A percentile compares a stretch with the other conserved stretches of the same genome.
phyloP scores from a whole-genome alignment of 2,329 filamentous ascomycete genomes.

The Neocucurbitaria cava region DNA sequence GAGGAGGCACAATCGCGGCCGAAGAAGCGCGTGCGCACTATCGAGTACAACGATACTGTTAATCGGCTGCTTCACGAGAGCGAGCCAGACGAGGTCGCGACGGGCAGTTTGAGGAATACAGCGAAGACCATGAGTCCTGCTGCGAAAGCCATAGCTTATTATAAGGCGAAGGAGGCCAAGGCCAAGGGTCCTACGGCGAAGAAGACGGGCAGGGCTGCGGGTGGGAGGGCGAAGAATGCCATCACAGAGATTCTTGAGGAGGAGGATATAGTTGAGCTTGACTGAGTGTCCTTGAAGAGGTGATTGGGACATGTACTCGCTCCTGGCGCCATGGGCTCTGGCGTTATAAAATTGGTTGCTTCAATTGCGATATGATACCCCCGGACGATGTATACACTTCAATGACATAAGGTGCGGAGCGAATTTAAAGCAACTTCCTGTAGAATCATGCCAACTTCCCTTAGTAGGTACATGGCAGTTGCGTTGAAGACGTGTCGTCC shows the following conservation, averaged over 20 bases:
- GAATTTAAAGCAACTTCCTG: not conserved
- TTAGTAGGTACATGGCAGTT: too few species aligned
- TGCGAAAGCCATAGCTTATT: too few species aligned
- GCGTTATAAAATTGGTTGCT: not conserved
- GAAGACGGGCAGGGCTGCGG: conserved; percentile 11
- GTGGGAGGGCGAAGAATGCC: conserved; percentile 21
- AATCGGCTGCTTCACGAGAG: not conserved
- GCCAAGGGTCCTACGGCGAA: not conserved
- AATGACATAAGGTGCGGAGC: not conserved
- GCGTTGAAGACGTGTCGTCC: too few species aligned
- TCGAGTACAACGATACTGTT: conserved; percentile 22
- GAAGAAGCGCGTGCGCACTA: conserved; percentile 37
- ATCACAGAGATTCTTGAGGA: conserved; percentile 28
- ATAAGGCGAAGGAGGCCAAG: too few species aligned
- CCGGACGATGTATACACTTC: not conserved
- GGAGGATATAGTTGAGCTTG: conserved; percentile 36
- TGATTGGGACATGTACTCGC: not conserved
- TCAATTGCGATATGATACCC: conserved; percentile 13
- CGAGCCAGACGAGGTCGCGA: not conserved
- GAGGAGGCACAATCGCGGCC: conserved; percentile 21
- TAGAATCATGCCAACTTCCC: not conserved
- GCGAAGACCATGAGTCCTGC: not conserved
- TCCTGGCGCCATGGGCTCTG: not conserved
- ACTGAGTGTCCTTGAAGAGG: conserved; percentile 16
- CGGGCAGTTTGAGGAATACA: conserved; percentile 5